These are phyloP conservation scores for Setaria viridis DNA, from an alignment of 202 grass and related monocot species.

Conservation along the genomic window DNA sequence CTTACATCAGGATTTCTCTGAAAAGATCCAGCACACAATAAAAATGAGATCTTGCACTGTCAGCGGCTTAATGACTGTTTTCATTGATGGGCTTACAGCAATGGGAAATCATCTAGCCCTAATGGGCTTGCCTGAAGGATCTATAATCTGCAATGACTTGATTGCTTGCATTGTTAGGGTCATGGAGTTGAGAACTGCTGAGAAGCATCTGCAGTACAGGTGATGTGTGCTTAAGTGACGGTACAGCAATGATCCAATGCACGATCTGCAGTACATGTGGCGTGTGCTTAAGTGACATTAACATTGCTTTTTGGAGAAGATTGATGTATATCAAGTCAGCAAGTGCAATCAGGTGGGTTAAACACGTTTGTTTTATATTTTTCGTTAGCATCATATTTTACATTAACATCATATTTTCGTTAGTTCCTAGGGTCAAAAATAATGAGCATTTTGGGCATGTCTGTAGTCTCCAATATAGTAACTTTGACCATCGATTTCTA, in stretches of 20 bases:
- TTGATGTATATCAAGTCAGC: background rate
- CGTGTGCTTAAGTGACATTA: background rate
- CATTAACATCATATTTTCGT: background rate
- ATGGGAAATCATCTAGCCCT: background rate
- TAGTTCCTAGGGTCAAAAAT: background rate
- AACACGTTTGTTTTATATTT: background rate
- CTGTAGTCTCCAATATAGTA: background rate
- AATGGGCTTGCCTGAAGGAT: background rate
- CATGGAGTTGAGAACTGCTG: background rate
- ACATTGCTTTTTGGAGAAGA: background rate
- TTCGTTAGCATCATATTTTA: no score
- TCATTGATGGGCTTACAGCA: background rate
- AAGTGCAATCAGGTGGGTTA: background rate
- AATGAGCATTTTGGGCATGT: no score
- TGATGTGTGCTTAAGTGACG: background rate
- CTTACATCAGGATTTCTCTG: background rate
- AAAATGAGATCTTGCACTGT: background rate
- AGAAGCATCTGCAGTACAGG: background rate
- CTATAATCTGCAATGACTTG: background rate
- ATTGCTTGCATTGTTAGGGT: background rate
- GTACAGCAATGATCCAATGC: no score
- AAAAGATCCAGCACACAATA: background rate
- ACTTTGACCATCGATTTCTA: background rate
- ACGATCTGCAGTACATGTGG: no score
- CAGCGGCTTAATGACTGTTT: background rate